Evolutionary conservation across 345 rosid genomes (phyloP), one percentile per base, ranked within the genome.

Genomic region (Euphorbia peplus): DNA sequence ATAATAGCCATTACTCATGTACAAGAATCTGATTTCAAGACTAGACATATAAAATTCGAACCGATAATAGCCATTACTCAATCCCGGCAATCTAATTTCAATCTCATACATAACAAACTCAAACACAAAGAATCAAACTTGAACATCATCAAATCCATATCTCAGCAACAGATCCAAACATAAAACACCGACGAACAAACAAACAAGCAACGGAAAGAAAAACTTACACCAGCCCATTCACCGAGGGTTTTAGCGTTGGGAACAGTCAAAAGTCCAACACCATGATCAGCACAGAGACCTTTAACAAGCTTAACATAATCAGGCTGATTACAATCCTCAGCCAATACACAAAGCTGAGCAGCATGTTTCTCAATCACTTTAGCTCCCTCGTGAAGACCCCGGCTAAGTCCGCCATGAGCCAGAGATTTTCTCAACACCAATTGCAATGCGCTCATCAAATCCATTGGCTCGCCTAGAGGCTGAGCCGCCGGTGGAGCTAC

Each of bases 201-300:
- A 26, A 25, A 2, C 48, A n/a, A n/a, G 0, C 16, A 0, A 24
- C 0, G 24, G 9, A 42, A 30, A 47, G 15, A 42, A 30, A 47
- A 10, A 86, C 96, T 80, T 79, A 91, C 96, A 52, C 96, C 93
- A 78, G 93, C 93, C 97, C 97, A 92, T 75, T 92, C 97, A 15
- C 96, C 93, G 0, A 92, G 93, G 52, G 91, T 80, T 82, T 92
- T 92, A 16, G 96, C 93, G 78, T 88, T 83, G 24, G 97, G 93
- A 66, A 88, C 89, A 0, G 86, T 84, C 63, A 92, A 70, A 78
- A 89, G 70, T 63, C 81, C 80, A 14, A 86, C 86, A 25, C 78
- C 75, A 81, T 86, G 92, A 67, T 88, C 96, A 37, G 82, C 84
- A 50, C 97, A 91, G 30, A 91, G 92, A 19, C 87, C 90, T 72